Base-by-base conservation (phyloP, 345 rosid genomes). In the Eucalyptus viminalis region DNA sequence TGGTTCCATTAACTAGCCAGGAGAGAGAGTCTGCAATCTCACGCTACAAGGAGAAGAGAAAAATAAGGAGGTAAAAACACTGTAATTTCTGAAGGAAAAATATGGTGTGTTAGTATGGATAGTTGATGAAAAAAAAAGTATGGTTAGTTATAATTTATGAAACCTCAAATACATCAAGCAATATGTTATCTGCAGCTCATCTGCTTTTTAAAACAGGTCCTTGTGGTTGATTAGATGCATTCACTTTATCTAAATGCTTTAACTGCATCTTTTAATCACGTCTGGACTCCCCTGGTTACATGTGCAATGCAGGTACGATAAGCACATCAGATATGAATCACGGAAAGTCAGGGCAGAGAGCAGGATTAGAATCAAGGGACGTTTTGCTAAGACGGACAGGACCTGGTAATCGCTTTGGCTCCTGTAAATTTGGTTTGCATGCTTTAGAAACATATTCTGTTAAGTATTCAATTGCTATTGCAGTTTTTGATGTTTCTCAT, bases 41-140 rank as follows among this genome's bases (percentile, higher is more conserved):
- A 37, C 94, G 99, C 85, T 98, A 98, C 95, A 97, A 96, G 93
- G 96, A 96, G 89, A 98, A 97, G 93, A 96, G 90, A 94, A 97
- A n/a, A 94, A 94, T 96, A 44, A 93, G 99, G 86, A 95, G 99
- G 99, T 97, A 92, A 40, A 21, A 76, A 21, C 43, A 76, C 85
- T 40, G 47, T 40, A 43, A 40, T 76, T 43, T 76, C 47, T 76
- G 15, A 25, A 21, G 13, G 85, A 76, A 76, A 72, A 40, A 25
- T 40, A 40, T 76, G 85, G 47, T 76, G 83, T 37, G 27, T 40
- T 21, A 76, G 83, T 76, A 76, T 76, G 47, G 83, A 76, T 76
- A 21, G 29, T 76, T 40, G 22, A 51, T 51, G 53, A 16, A 51
- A 51, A 51, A 51, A 51, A 51, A 37, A 76, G 83, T 76, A 76